A percentile compares a stretch with the other conserved stretches of the same genome.
phyloP scores from a whole-genome alignment of 192 early-diverging fungal genomes.

The Entophlyctis helioformis region DNA sequence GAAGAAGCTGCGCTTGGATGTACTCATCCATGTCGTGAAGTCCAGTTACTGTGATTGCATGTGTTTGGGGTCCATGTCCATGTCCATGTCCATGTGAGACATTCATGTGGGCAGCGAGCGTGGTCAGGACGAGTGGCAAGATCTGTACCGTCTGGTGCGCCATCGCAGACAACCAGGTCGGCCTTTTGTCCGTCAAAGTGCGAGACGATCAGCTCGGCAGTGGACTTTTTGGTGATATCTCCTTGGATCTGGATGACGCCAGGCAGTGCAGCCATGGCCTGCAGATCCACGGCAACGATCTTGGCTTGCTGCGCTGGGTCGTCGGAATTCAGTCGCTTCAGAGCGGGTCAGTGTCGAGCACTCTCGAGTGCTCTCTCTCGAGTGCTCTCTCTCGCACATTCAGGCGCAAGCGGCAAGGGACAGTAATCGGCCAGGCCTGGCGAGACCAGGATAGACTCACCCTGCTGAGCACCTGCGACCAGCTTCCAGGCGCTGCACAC shows the following conservation, averaged over 20 bases:
- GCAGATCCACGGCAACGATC: conserved; percentile 91
- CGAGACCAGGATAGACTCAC: conserved; percentile 2
- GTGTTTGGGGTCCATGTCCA: too few species aligned
- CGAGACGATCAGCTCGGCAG: conserved; percentile 79
- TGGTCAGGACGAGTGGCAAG: too few species aligned
- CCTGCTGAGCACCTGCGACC: conserved; percentile 75
- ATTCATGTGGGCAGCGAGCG: too few species aligned
- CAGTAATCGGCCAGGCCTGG: background rate
- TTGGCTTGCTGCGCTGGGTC: conserved; percentile 45
- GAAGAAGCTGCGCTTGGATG: conserved; percentile 90
- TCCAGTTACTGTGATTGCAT: conserved; percentile 76
- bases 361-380: background rate
- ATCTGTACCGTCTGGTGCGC: conserved; percentile 90
- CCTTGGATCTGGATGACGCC: conserved; percentile 94
- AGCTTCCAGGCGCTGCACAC: conserved; percentile 94
- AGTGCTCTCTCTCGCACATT: background rate
- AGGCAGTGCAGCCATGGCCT: conserved; percentile 88
- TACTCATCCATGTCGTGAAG: conserved; percentile 99
- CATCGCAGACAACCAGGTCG: conserved; percentile 92
- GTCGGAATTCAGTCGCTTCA: conserved; percentile 12
- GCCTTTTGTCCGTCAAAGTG: conserved; percentile 82
- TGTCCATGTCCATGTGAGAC: too few species aligned
- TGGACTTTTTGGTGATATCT: conserved; percentile 91
- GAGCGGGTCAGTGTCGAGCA: background rate
- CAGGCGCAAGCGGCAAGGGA: background rate